These are phyloP conservation scores for Cairneyella variabilis DNA, from an alignment of 495 filamentous ascomycete genomes.

Conservation along the genomic window DNA sequence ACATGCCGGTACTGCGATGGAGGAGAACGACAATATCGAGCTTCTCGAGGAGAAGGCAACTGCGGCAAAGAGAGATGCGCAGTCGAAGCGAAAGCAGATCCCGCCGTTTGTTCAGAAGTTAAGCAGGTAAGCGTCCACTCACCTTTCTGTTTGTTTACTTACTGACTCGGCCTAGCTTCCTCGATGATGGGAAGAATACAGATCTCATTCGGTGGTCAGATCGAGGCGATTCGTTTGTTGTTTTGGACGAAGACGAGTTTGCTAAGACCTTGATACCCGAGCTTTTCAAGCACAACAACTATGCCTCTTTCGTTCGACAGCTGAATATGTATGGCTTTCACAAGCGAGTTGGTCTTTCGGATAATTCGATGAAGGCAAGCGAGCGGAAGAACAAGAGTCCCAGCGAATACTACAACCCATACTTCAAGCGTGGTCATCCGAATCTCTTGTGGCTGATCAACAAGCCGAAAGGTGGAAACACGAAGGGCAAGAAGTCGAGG, in stretches of 20 bases:
- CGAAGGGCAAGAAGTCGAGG: constrained; percentile 42
- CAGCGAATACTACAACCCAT: constrained; percentile 96
- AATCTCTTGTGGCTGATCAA: constrained; percentile 97
- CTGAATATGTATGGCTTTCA: constrained; percentile 99
- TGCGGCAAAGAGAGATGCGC: constrained; percentile 75
- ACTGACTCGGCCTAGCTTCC: constrained; percentile 57
- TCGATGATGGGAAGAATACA: constrained; percentile 87
- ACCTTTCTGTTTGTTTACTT: constrained; percentile 7
- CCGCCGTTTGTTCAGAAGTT: constrained; percentile 98
- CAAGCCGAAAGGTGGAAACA: constrained; percentile 73
- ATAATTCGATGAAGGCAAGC: constrained; percentile 96
- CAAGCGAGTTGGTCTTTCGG: constrained; percentile 94
- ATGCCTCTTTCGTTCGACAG: constrained; percentile 96
- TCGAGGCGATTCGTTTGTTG: constrained; percentile 92
- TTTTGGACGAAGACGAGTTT: constrained; percentile 97
- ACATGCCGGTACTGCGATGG: constrained; percentile 35
- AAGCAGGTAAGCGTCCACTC: constrained; percentile 67
- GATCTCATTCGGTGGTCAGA: constrained; percentile 97
- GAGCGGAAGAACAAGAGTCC: constrained; percentile 96
- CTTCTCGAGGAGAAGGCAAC: constrained; percentile 71
- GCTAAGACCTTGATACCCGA: constrained; percentile 96
- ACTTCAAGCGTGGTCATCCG: constrained; percentile 88
- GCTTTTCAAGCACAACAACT: constrained; percentile 99
- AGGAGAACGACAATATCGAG: constrained; percentile 67
- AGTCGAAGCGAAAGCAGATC: constrained; percentile 86